Evolutionary conservation across 2,329 filamentous ascomycete genomes (phyloP).

Genomic region (Leptographium radiaticola): DNA sequence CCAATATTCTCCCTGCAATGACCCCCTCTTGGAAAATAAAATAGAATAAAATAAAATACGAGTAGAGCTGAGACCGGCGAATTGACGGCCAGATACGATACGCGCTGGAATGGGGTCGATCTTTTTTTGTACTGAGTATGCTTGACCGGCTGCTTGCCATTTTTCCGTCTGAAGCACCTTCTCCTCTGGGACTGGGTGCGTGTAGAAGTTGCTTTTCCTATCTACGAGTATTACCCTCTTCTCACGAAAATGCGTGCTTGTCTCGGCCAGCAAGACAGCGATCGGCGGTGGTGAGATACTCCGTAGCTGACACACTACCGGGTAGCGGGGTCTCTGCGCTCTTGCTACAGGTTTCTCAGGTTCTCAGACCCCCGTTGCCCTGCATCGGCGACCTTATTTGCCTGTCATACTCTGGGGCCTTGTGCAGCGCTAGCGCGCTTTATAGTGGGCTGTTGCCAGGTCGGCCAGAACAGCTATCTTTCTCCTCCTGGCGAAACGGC

Average conservation of each 20-base stretch:
- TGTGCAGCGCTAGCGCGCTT: not conserved
- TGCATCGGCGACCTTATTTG: too few relatives aligned
- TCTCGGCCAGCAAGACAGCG: not conserved
- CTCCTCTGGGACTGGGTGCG: not conserved
- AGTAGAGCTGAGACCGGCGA: too few relatives aligned
- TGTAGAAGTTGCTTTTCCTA: not conserved
- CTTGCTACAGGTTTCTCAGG: too few relatives aligned
- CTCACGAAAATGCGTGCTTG: not conserved
- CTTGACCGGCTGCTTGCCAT: not conserved
- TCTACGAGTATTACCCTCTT: not conserved
- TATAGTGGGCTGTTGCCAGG: conserved; percentile 1
- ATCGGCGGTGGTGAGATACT: not conserved
- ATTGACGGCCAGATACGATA: not conserved
- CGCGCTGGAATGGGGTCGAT: not conserved
- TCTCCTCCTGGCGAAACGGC: too few relatives aligned
- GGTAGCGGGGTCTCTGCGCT: too few relatives aligned
- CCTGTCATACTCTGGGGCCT: too few relatives aligned
- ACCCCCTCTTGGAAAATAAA: too few relatives aligned
- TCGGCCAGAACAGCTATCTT: not conserved
- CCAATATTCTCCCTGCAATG: too few relatives aligned
- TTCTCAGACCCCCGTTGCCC: too few relatives aligned
- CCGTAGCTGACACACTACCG: not conserved
- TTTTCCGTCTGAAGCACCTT: not conserved
- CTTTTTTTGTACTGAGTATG: not conserved
- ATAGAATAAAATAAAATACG: too few relatives aligned